Percentiles rank a stretch among this genome's conserved stretches.
phyloP scores from a whole-genome alignment of 116 monocot species.

The Cymodocea nodosa region DNA sequence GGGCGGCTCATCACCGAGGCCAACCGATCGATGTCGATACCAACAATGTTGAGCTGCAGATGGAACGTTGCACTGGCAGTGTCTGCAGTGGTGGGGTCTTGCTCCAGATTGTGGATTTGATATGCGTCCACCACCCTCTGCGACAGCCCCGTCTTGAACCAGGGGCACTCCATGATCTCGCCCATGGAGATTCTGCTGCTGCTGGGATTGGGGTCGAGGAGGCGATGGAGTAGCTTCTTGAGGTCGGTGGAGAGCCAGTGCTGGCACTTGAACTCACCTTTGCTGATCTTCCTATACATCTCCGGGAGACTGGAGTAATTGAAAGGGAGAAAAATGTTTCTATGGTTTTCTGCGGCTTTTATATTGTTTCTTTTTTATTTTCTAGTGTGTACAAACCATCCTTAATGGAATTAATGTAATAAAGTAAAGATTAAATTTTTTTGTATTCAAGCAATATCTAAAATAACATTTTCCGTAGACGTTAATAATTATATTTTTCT shows the following conservation, averaged over 20 bases:
- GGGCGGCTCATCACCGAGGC: not conserved
- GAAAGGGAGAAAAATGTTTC: too few species aligned
- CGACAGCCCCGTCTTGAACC: slow-evolving; percentile 28
- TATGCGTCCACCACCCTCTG: slow-evolving; percentile 1
- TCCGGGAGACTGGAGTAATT: slow-evolving; percentile 6
- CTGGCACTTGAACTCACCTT: slow-evolving; percentile 5
- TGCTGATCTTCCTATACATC: slow-evolving; percentile 12
- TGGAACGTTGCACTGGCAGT: slow-evolving; percentile 14
- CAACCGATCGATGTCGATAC: not conserved
- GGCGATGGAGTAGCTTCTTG: slow-evolving; percentile 6
- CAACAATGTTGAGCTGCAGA: not conserved
- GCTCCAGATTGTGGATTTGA: not conserved
- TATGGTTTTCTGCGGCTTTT: too few species aligned
- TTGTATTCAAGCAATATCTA: too few species aligned
- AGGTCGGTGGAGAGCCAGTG: slow-evolving; percentile 8
- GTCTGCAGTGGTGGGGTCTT: slow-evolving; percentile 4
- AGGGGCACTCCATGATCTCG: slow-evolving; percentile 13
- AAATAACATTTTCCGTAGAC: too few species aligned
- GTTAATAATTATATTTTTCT: too few species aligned
- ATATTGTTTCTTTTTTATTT: too few species aligned
- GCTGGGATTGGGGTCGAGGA: slow-evolving; percentile 14
- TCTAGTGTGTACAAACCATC: too few species aligned
- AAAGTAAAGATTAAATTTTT: too few species aligned
- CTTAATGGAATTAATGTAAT: too few species aligned
- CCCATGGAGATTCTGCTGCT: slow-evolving; percentile 10